Evolutionary conservation across 805 yeast species (phyloP), one percentile per base, ranked within the genome.

Genomic region (Lachancea thermotolerans): DNA sequence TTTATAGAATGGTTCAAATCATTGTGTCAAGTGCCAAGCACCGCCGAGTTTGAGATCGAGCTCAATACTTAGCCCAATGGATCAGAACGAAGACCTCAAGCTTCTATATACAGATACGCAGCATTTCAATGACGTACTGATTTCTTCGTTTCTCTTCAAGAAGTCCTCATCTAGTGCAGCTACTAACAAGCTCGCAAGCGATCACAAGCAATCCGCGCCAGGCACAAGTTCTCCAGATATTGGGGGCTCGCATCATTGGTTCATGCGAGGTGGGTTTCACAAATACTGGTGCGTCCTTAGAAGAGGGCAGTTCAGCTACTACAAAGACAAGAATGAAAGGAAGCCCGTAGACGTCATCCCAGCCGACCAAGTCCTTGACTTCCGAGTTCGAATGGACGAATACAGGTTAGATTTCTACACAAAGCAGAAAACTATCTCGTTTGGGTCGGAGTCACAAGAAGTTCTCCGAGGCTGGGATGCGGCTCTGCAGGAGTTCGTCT

Each of bases 271-370:
- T n/a, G 40, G 43, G 9, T 39, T 33, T 32, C 52, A 51, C 16
- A 39, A 37, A n/a, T 54, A 46, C 37, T 56, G 59, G 59, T 56
- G 56, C 41, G 59, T 56, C 10, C 41, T 56, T 15, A 43, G 59
- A 35, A 42, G 48, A 30, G 50, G 48, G n/a, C 59, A 56, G 39
- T 49, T 56, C 32, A 53, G 58, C 39, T 56, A 56, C 39, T 56
- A 56, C 36, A 56, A 54, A 43, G 53, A 53, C 42, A 47, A 41
- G 27, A 50, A 50, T 31, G 59, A 56, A 39, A 43, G 55, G 15
- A 54, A 53, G 39, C 56, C 59, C 2, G 46, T 52, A 16, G 49
- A 42, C 28, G 59, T 56, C 2, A 47, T 56, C 17, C 57, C 57
- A 3, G 45, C 48, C 14, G 40, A 37, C 29, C 43, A 50, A 4